phyloP scores from a whole-genome alignment of 805 yeast species.

The Vanderwaltozyma polyspora region DNA sequence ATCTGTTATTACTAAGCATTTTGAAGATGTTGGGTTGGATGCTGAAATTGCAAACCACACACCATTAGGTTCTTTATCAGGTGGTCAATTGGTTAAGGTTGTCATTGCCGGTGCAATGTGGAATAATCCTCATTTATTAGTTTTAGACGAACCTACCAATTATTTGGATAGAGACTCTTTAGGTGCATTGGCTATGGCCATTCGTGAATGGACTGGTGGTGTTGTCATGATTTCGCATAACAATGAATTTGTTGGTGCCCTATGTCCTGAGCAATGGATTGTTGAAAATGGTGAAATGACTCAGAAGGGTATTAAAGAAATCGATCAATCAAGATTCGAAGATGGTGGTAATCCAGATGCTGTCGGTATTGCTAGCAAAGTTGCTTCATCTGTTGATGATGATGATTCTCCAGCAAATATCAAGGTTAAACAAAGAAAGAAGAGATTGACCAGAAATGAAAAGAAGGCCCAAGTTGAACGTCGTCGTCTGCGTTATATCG shows the following conservation, averaged over 20 bases:
- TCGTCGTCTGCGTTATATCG: conserved; percentile 86
- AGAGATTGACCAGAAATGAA: conserved; percentile 95
- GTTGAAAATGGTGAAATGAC: conserved; percentile 87
- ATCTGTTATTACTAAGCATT: conserved; percentile 87
- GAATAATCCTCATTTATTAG: conserved; percentile 96
- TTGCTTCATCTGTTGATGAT: conserved; percentile 40
- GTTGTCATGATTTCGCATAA: conserved; percentile 98
- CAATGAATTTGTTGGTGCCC: conserved; percentile 91
- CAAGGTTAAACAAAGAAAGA: conserved; percentile 85
- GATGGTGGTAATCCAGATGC: conserved; percentile 52
- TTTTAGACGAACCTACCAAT: conserved; percentile 96
- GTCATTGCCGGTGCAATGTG: conserved; percentile 99
- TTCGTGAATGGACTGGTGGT: conserved; percentile 97
- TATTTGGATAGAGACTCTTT: conserved; percentile 95
- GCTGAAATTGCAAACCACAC: conserved; percentile 98
- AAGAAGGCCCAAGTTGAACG: conserved; percentile 85
- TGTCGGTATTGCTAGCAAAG: conserved; percentile 37
- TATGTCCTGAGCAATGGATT: conserved; percentile 98
- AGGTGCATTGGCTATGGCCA: conserved; percentile 95
- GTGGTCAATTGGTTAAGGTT: conserved; percentile 96
- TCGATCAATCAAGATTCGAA: conserved; percentile 73
- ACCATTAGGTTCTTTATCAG: conserved; percentile 90
- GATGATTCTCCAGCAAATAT: conserved; percentile 94
- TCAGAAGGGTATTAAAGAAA: conserved; percentile 66
- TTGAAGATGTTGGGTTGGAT: conserved; percentile 93